Conservation (phyloP, 208 protist genomes). For the Naegleria fowleri region DNA sequence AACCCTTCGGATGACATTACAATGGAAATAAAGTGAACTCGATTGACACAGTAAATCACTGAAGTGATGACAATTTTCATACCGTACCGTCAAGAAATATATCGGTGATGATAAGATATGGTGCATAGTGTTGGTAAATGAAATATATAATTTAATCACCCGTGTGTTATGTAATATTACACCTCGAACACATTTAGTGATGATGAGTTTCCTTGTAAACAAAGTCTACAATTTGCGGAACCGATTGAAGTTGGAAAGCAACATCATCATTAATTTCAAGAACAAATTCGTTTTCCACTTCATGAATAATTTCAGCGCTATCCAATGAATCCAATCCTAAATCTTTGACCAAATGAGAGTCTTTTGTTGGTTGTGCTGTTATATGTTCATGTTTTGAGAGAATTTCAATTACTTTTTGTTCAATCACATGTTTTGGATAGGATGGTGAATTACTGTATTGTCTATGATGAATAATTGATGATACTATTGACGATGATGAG, state of each 20-base stretch:
- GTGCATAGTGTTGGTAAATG: too few species aligned
- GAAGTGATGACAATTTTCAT: too few species aligned
- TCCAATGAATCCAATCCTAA: constrained; percentile 89
- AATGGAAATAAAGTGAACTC: too few species aligned
- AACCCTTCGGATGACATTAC: too few species aligned
- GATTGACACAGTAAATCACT: too few species aligned
- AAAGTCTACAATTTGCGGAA: not conserved
- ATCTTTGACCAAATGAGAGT: constrained; percentile 88
- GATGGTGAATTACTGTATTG: not conserved
- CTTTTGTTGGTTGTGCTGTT: constrained; percentile 71
- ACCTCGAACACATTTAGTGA: not conserved
- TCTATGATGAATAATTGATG: not conserved
- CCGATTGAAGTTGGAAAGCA: not conserved
- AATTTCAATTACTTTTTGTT: constrained; percentile 82
- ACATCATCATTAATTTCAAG: not conserved
- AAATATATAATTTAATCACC: not conserved
- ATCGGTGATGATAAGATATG: too few species aligned
- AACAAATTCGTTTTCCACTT: constrained; percentile 2
- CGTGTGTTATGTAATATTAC: not conserved
- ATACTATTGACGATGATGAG: not conserved
- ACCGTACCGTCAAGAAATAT: too few species aligned
- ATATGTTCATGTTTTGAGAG: constrained; percentile 93
- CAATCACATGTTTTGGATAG: constrained; percentile 69
- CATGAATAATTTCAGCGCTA: constrained; percentile 78
- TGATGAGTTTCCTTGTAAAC: constrained; percentile 1